phyloP scores from a whole-genome alignment of 2,329 filamentous ascomycete species.

The Epichloe aotearoae region DNA sequence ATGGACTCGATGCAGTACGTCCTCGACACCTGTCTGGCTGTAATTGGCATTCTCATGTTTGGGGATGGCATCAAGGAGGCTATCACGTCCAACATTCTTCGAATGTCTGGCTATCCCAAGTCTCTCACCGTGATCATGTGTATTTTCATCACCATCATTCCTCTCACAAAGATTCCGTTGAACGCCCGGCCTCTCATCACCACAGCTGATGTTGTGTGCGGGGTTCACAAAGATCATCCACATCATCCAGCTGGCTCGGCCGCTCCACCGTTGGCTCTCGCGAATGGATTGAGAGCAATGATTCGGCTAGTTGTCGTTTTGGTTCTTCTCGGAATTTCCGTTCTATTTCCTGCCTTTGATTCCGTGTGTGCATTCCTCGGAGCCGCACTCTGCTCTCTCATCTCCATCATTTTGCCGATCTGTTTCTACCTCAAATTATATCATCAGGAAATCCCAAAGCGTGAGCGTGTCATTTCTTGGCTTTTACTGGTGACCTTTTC shows the following conservation, averaged over 20 bases:
- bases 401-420: slow-evolving; percentile 81
- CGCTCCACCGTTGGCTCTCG: slow-evolving; percentile 24
- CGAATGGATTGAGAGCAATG: slow-evolving; percentile 39
- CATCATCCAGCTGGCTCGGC: slow-evolving; percentile 27
- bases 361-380: slow-evolving; percentile 87
- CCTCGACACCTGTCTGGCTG: slow-evolving; percentile 69
- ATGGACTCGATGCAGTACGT: slow-evolving; percentile 41
- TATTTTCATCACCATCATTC: slow-evolving; percentile 81
- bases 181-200: slow-evolving; percentile 80
- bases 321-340: slow-evolving; percentile 63
- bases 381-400: slow-evolving; percentile 79
- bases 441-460: slow-evolving; percentile 49
- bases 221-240: slow-evolving; percentile 42
- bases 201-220: slow-evolving; percentile 68
- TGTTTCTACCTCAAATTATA: slow-evolving; percentile 88
- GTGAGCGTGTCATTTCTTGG: slow-evolving; percentile 56
- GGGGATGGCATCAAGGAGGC: slow-evolving; percentile 78
- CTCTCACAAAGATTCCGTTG: slow-evolving; percentile 86
- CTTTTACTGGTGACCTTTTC: slow-evolving; percentile 55
- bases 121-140: slow-evolving; percentile 67
- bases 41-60: slow-evolving; percentile 87
- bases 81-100: slow-evolving; percentile 80
- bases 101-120: slow-evolving; percentile 59
- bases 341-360: slow-evolving; percentile 63
- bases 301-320: slow-evolving; percentile 55